A percentile compares a stretch with the other conserved stretches of the same genome.
These are phyloP conservation scores for Fusarium palustre DNA, from an alignment of 2,329 filamentous ascomycete species.

Conservation along the genomic window DNA sequence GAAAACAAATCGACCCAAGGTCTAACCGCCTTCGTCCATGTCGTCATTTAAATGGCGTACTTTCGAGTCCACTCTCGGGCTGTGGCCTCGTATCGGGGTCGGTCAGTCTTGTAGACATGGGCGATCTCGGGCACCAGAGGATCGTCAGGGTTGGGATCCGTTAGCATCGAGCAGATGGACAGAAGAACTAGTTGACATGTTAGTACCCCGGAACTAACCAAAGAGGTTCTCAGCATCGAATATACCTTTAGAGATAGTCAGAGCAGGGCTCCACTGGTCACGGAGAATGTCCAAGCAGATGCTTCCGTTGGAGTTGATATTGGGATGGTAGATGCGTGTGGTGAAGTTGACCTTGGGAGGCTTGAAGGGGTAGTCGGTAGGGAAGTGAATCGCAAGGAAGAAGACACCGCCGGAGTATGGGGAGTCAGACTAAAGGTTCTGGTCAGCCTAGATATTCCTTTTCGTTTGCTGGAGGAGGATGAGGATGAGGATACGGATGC, in stretches of 20 bases:
- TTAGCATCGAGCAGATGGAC: slow-evolving; percentile 99
- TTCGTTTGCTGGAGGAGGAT: neutral
- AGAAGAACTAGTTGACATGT: slow-evolving; percentile 77
- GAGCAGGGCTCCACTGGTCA: slow-evolving; percentile 98
- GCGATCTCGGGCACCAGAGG: slow-evolving; percentile 98
- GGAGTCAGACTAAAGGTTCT: slow-evolving; percentile 79
- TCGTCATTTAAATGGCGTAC: slow-evolving; percentile 82
- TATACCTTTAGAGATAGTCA: slow-evolving; percentile 97
- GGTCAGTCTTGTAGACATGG: slow-evolving; percentile 99
- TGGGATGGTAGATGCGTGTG: slow-evolving; percentile 99
- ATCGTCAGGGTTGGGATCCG: slow-evolving; percentile 98
- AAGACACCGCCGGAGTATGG: slow-evolving; percentile 99
- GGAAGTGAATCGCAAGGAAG: slow-evolving; percentile 99
- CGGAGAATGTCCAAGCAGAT: slow-evolving; percentile 98
- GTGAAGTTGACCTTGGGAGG: slow-evolving; percentile 99
- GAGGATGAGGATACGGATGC: slow-evolving; percentile 24
- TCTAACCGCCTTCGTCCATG: slow-evolving; percentile 41
- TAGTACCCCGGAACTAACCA: slow-evolving; percentile 16
- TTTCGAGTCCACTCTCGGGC: slow-evolving; percentile 99
- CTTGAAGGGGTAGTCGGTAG: slow-evolving; percentile 99
- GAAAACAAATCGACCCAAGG: slow-evolving; percentile 46
- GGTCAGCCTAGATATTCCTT: slow-evolving; percentile 47
- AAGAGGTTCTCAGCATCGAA: slow-evolving; percentile 35
- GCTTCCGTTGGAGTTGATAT: slow-evolving; percentile 99
- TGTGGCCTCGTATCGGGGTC: slow-evolving; percentile 93